A percentile compares a stretch with the other conserved stretches of the same genome.
These are phyloP conservation scores for Amoeboaphelidium protococcarum DNA, from an alignment of 371 early-diverging fungal genomes.

Conservation along the genomic window DNA sequence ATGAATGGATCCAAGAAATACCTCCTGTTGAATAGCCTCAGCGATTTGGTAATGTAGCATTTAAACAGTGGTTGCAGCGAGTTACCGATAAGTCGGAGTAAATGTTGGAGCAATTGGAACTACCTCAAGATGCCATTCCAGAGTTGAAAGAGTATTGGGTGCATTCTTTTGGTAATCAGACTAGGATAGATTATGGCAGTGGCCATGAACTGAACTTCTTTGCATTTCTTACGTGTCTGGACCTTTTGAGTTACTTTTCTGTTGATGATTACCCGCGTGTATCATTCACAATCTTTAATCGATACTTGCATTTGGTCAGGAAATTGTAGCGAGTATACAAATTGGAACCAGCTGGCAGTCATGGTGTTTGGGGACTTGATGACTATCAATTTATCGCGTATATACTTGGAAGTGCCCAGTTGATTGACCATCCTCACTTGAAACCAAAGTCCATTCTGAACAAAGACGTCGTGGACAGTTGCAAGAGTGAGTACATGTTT, in stretches of 20 bases:
- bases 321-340: constrained; percentile 69
- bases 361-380: constrained; percentile 97
- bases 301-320: constrained; percentile 69
- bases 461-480: constrained; percentile 46
- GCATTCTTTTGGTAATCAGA: constrained; percentile 76
- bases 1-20: too few relatives aligned
- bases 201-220: constrained; percentile 97
- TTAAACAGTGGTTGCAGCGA: too few relatives aligned
- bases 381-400: constrained; percentile 90
- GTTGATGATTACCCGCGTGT: neutral
- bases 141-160: constrained; percentile 57
- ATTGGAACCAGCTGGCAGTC: constrained; percentile 97
- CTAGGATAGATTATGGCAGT: constrained; percentile 95
- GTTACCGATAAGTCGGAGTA: too few relatives aligned
- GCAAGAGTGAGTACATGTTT: constrained; percentile 65
- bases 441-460: constrained; percentile 62
- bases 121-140: neutral
- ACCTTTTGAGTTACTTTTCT: neutral
- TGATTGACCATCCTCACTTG: constrained; percentile 13
- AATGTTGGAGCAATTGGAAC: neutral
- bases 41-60: too few relatives aligned
- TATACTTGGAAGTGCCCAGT: constrained; percentile 50
- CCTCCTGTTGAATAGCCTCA: too few relatives aligned
- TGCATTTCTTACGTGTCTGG: constrained; percentile 33
- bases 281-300: constrained; percentile 6